Base-by-base conservation (phyloP, 352 stramenopile genomes). In the Pilasporangium apinafurcum region DNA sequence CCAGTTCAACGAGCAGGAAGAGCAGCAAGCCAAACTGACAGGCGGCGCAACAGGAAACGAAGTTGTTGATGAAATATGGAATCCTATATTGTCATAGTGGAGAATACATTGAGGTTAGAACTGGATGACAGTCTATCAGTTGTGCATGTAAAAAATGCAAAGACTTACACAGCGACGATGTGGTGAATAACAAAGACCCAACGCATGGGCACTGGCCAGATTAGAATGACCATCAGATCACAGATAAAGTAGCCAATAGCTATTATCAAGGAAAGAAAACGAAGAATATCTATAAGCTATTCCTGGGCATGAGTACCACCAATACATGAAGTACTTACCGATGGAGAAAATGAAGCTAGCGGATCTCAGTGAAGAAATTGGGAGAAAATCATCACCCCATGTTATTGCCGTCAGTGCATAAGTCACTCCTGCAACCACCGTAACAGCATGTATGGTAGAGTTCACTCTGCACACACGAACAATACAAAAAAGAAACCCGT, bases 41-140 rank as follows among this genome's bases (percentile, higher is more conserved):
- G 13, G 77, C 75, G 9, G 67, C 75, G 41, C 80, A 92, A 58
- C 76, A 88, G 36, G 80, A 81, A 14, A 86, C 52, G 44, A 92
- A 92, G 56, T 92, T 92, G 72, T 92, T 89, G 59, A 92, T 86
- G 9, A 81, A 70, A 52, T 92, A 92, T 27, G 80, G 80, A 8
- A 89, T 51, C 10, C 78, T 90, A 46, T 8, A 20, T 16, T 9
- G 5, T 28, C 12, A 18, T 4, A 12, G 28, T 28, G 12, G 18
- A 8, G 20, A 7, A 32, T 24, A n/a, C 27, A 8, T 10, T 18
- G 4, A 18, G 7, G 21, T n/a, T 22, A 33, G 29, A n/a, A 31
- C 13, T 12, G 12, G 28, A 16, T 2, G 14, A 10, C 17, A 31
- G n/a, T n/a, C n/a, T n/a, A n/a, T n/a, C 21, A n/a, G 13, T 17